Evolutionary conservation across 1,139 yeast genomes (phyloP), one percentile per base, ranked within the genome.

Genomic region (Meyerozyma smithsonii): DNA sequence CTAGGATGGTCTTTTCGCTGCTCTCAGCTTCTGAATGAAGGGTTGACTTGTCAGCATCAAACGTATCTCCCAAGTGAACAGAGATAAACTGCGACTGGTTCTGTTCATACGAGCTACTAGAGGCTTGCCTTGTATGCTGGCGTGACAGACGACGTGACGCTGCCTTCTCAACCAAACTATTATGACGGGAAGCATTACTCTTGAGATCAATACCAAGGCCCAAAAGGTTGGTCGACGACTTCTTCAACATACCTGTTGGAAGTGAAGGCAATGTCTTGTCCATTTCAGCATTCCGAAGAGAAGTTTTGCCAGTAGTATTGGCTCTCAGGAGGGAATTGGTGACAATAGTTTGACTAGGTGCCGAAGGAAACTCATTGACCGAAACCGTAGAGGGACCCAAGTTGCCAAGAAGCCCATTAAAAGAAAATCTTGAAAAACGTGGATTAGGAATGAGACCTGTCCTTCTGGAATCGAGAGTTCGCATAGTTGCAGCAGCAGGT

Each of bases 371-470:
- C 7, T 30, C 21, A 14, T 30, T 30, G 15, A 30, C 34, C 7
- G 34, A 30, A 11, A 30, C 23, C 6, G 20, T 30, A 14, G 34
- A 30, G 4, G 34, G 21, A 17, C 12, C 12, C 21, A 30, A 30
- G 34, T 30, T 30, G 11, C 34, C 34, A 10, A 43, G 44, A 20
- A 71, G 51, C 1, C 72, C 74, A 36, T 69, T 69, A 50, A 71
- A 67, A 0, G 76, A 69, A 42, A 71, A 61, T 35, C 69, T 57
- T 0, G 76, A 69, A 41, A 71, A 71, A 36, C 72, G 52, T 8
- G 76, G 76, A 42, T 71, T 71, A 10, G 77, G 75, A 32, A 70
- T 67, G 37, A 67, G 54, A 28, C 43, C 42, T 14, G 40, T 39
- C 25, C 39, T 42, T n/a, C 36, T 40, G 5, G 40, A 40, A 20